Conservation (phyloP, 164 flowering plant genomes). For the Vitis rotundifolia region DNA sequence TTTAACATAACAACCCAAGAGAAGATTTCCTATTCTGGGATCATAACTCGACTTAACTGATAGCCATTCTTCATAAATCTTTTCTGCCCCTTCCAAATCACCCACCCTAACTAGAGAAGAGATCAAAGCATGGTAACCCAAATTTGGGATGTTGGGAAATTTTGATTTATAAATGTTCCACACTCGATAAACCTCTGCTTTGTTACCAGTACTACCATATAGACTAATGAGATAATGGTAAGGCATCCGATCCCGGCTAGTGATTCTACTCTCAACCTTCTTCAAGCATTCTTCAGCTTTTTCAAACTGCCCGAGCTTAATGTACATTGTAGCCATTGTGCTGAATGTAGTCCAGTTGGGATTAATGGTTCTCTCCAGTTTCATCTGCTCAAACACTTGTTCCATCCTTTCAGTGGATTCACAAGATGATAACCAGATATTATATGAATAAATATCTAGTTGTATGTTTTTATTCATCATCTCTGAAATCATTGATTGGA, state of each 20-base stretch:
- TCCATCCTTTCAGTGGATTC: slow-evolving; percentile 75
- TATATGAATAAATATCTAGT: slow-evolving; percentile 78
- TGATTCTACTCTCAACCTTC: slow-evolving; percentile 63
- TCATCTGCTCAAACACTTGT: slow-evolving; percentile 65
- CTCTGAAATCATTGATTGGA: slow-evolving; percentile 57
- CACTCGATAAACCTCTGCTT: slow-evolving; percentile 66
- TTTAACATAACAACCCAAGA: slow-evolving; percentile 60
- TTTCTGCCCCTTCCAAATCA: slow-evolving; percentile 74
- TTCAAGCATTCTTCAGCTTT: slow-evolving; percentile 72
- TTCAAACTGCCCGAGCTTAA: slow-evolving; percentile 49
- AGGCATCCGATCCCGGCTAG: slow-evolving; percentile 68
- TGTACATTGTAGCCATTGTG: slow-evolving; percentile 82
- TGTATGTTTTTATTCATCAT: slow-evolving; percentile 59
- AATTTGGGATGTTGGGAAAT: slow-evolving; percentile 65
- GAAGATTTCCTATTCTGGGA: slow-evolving; percentile 68
- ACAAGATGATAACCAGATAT: slow-evolving; percentile 80
- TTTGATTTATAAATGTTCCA: slow-evolving; percentile 69
- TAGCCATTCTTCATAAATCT: slow-evolving; percentile 74
- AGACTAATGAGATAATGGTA: slow-evolving; percentile 80
- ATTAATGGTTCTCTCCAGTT: slow-evolving; percentile 41
- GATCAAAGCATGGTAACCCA: slow-evolving; percentile 71
- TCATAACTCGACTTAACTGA: slow-evolving; percentile 51
- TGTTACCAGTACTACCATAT: slow-evolving; percentile 64
- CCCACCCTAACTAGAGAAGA: slow-evolving; percentile 57
- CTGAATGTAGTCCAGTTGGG: slow-evolving; percentile 90